phyloP scores from a whole-genome alignment of 2,329 filamentous ascomycete genomes.

The Calonectria hongkongensis region DNA sequence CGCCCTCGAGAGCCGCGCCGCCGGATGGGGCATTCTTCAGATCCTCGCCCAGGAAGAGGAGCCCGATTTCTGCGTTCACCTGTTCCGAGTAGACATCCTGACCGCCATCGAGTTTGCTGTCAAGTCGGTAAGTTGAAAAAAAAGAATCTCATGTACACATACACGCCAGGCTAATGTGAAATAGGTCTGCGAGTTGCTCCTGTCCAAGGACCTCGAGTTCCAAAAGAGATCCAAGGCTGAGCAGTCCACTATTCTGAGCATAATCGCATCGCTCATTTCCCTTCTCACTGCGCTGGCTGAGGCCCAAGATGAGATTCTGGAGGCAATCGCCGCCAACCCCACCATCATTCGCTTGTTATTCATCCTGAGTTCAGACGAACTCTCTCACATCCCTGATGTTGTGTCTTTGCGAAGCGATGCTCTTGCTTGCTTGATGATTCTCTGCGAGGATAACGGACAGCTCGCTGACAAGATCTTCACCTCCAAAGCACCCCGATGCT shows the following conservation, averaged over 20 bases:
- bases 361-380: constrained; percentile 68
- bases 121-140: constrained; percentile 65
- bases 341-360: constrained; percentile 73
- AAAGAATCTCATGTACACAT: not conserved
- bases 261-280: constrained; percentile 71
- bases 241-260: constrained; percentile 71
- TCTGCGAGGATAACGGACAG: constrained; percentile 76
- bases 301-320: constrained; percentile 76
- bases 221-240: constrained; percentile 71
- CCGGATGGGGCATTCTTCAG: constrained; percentile 80
- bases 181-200: constrained; percentile 67
- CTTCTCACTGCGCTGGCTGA: constrained; percentile 74
- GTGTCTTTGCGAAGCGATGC: constrained; percentile 66
- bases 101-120: constrained; percentile 76
- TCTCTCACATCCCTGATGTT: constrained; percentile 65
- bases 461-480: constrained; percentile 72
- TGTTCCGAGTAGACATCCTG: constrained; percentile 77
- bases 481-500: constrained; percentile 67
- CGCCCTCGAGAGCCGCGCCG: constrained; percentile 77
- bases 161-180: constrained; percentile 26
- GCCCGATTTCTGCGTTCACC: constrained; percentile 79
- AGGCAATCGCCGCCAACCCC: constrained; percentile 70
- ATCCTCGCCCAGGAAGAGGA: constrained; percentile 79
- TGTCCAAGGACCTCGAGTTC: constrained; percentile 64
- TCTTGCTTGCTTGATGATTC: constrained; percentile 73